Evolutionary conservation across 371 early-diverging fungal genomes (phyloP).

Genomic region (Mortierella sp.): DNA sequence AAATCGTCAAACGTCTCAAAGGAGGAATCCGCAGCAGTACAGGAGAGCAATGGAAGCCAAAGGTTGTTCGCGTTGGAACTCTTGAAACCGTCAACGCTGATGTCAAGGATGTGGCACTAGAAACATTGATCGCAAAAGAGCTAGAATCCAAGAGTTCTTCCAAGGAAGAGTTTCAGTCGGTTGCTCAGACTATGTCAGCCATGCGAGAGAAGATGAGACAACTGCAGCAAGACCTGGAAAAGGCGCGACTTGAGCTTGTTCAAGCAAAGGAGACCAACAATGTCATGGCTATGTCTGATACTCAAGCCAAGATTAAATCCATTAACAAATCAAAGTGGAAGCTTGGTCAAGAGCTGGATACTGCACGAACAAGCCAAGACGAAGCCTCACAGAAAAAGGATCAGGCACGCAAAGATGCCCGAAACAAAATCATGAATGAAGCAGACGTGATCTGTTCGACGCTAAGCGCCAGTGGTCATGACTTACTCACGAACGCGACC

Average conservation of each 20-base stretch:
- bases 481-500: constrained; percentile 70
- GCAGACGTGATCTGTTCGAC: constrained; percentile 87
- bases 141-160: constrained; percentile 46
- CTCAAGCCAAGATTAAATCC: constrained; percentile 34
- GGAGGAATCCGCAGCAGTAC: constrained; percentile 68
- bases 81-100: constrained; percentile 78
- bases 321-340: constrained; percentile 43
- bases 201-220: constrained; percentile 38
- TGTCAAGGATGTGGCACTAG: constrained; percentile 78
- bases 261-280: constrained; percentile 59
- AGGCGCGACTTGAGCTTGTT: constrained; percentile 62
- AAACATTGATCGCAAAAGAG: constrained; percentile 65
- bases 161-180: constrained; percentile 40
- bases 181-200: constrained; percentile 34
- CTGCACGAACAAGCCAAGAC: constrained; percentile 43
- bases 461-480: constrained; percentile 90
- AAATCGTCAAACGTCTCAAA: constrained; percentile 87
- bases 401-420: constrained; percentile 62
- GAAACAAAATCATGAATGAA: constrained; percentile 73
- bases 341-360: constrained; percentile 47
- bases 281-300: constrained; percentile 39
- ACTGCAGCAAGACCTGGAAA: constrained; percentile 51
- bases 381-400: constrained; percentile 53
- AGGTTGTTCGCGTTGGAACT: constrained; percentile 87
- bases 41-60: constrained; percentile 68